phyloP scores from a whole-genome alignment of 1,139 yeast species.

The Debaryomycetaceae sp. region DNA sequence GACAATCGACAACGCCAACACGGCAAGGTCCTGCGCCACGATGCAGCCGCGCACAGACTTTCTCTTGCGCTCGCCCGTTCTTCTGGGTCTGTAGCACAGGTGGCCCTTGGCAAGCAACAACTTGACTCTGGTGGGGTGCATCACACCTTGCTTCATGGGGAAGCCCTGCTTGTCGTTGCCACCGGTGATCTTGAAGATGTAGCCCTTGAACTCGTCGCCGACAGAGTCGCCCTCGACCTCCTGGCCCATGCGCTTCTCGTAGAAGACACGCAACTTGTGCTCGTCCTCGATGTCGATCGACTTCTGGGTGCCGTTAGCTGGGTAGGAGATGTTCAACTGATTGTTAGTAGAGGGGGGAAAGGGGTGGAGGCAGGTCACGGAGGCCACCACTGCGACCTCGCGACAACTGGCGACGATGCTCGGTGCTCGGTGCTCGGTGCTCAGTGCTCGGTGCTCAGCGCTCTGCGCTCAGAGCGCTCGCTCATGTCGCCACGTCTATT shows the following conservation, averaged over 20 bases:
- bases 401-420: too few relatives aligned
- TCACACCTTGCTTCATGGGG: constrained; percentile 99
- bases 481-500: too few relatives aligned
- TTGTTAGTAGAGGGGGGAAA: constrained; percentile 14
- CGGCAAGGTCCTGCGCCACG: constrained; percentile 96
- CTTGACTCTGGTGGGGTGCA: constrained; percentile 99
- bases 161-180: constrained; percentile 99
- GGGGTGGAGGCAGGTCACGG: too few relatives aligned
- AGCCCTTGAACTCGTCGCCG: constrained; percentile 99
- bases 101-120: constrained; percentile 89
- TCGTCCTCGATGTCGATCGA: constrained; percentile 97
- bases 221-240: constrained; percentile 98
- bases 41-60: constrained; percentile 99
- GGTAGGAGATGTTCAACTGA: constrained; percentile 98
- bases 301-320: constrained; percentile 99
- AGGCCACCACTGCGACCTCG: too few relatives aligned
- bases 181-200: constrained; percentile 97
- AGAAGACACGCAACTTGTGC: constrained; percentile 97
- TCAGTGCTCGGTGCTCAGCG: too few relatives aligned
- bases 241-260: constrained; percentile 99
- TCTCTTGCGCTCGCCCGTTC: constrained; percentile 99
- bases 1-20: constrained; percentile 85
- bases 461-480: too few relatives aligned
- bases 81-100: constrained; percentile 99
- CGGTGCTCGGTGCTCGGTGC: too few relatives aligned